Base-by-base conservation (phyloP, 139 green algal species). In the Parachlorella kessleri region DNA sequence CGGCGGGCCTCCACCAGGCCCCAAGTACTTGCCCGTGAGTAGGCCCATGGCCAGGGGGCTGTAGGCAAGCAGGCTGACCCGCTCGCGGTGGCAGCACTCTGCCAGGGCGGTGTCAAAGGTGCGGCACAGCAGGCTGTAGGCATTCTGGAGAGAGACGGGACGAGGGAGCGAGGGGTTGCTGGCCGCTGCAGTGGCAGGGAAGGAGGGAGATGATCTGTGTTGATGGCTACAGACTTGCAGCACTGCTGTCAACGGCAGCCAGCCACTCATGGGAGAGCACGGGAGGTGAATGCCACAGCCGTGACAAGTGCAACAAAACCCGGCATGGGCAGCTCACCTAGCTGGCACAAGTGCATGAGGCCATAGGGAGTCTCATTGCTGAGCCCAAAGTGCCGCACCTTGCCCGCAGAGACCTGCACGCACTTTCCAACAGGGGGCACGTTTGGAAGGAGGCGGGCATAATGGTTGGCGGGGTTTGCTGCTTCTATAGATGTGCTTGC, bases 301-400 rank as follows among this genome's bases (percentile, higher is more conserved):
- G n/a, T n/a, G n/a, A n/a, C n/a, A n/a, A n/a, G n/a, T n/a, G n/a
- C n/a, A n/a, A n/a, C n/a, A n/a, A n/a, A n/a, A n/a, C n/a, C n/a
- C n/a, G n/a, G n/a, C n/a, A n/a, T n/a, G n/a, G n/a, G n/a, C n/a
- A 5, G 8, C 74, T 73, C 75, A 75, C 75, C 75, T 42, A 81
- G 48, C 28, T 68, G 40, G 70, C 72, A 87, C 63, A 87, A 88
- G 53, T 77, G 68, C 73, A 86, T 90, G 38, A 98, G 72, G 5
- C 94, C 94, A 76, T 89, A 98, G 0, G 94, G 77, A 37, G 94
- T 98, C 85, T 98, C 94, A 80, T 98, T 98, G 88, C 89, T 95
- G 3, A 98, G 87, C 0, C 94, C 94, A 33, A 95, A 73, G 23
- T 92, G 63, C 21, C 85, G 42, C 30, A 96, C 80, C 83, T 96